These are phyloP conservation scores for Chlorociboria aeruginascens DNA, from an alignment of 495 filamentous ascomycete genomes.

Conservation along the genomic window DNA sequence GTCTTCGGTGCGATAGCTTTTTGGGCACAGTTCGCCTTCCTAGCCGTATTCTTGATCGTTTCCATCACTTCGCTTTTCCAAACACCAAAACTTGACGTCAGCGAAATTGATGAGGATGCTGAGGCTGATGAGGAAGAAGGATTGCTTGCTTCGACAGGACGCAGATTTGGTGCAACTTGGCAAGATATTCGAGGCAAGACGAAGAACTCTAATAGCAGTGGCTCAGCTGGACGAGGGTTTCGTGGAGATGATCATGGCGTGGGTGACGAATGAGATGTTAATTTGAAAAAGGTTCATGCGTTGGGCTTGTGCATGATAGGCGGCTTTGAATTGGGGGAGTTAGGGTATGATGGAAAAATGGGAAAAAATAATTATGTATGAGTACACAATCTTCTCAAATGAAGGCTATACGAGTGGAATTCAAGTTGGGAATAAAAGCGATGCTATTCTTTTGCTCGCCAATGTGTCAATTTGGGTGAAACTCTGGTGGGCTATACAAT, in stretches of 20 bases:
- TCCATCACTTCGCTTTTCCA: conserved; percentile 66
- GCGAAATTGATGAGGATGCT: conserved; percentile 71
- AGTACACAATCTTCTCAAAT: neutral
- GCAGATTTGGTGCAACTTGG: conserved; percentile 76
- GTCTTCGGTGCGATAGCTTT: conserved; percentile 90
- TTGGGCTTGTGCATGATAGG: neutral
- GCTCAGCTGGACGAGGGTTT: conserved; percentile 7
- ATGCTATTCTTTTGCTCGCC: too few species aligned
- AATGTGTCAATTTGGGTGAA: too few species aligned
- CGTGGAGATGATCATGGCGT: conserved; percentile 8
- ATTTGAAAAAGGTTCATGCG: neutral
- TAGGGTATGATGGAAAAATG: neutral
- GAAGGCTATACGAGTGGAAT: too few species aligned
- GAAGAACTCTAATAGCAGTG: conserved; percentile 12
- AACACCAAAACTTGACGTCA: conserved; percentile 62
- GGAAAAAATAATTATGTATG: neutral
- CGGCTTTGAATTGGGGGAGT: neutral
- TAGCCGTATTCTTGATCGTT: conserved; percentile 71
- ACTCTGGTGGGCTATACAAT: too few species aligned
- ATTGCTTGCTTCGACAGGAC: conserved; percentile 66
- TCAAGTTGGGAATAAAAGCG: too few species aligned
- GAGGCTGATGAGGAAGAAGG: conserved; percentile 95
- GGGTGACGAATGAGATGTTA: conserved; percentile 2
- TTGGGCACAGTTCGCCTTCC: conserved; percentile 89
- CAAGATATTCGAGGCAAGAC: conserved; percentile 61